A percentile compares a stretch with the other conserved stretches of the same genome.
Evolutionary conservation across 257 asterid species (phyloP).

Genomic region (Cinchona pubescens): DNA sequence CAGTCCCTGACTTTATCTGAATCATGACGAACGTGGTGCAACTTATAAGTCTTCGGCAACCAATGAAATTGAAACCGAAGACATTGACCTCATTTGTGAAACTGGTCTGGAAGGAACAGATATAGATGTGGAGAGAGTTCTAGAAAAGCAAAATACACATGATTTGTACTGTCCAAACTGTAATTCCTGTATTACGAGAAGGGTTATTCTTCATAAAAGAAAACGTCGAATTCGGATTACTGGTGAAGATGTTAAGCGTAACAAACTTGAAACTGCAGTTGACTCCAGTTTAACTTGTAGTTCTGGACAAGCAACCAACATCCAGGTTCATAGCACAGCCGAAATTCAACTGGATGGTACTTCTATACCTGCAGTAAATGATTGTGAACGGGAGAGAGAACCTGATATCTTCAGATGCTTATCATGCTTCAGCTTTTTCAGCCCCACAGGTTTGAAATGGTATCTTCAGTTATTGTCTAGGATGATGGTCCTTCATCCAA

Average conservation of each 20-base stretch:
- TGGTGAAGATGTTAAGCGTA: conserved; percentile 46
- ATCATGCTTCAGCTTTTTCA: conserved; percentile 86
- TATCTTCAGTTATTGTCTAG: background rate
- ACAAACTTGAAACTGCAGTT: conserved; percentile 32
- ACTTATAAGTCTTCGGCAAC: conserved; percentile 19
- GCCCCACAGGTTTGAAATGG: conserved; percentile 54
- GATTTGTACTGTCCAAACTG: conserved; percentile 90
- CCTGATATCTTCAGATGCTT: conserved; percentile 83
- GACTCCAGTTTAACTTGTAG: conserved; percentile 20
- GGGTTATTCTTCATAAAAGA: conserved; percentile 82
- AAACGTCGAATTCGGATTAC: conserved; percentile 50
- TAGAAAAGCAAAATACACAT: conserved; percentile 67
- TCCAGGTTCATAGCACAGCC: conserved; percentile 24
- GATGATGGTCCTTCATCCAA: background rate
- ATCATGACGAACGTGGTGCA: conserved; percentile 24
- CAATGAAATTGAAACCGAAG: conserved; percentile 60
- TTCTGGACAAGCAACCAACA: conserved; percentile 20
- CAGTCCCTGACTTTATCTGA: conserved; percentile 34
- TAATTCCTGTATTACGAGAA: conserved; percentile 81
- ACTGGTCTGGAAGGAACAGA: conserved; percentile 46
- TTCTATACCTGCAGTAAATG: conserved; percentile 27
- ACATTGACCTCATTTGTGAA: conserved; percentile 36
- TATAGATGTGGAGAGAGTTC: conserved; percentile 58
- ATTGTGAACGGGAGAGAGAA: conserved; percentile 37
- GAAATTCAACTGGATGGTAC: conserved; percentile 29